Base-by-base conservation (phyloP, 1,284 basidiomycete genomes). In the Moesziomyces sp. region DNA sequence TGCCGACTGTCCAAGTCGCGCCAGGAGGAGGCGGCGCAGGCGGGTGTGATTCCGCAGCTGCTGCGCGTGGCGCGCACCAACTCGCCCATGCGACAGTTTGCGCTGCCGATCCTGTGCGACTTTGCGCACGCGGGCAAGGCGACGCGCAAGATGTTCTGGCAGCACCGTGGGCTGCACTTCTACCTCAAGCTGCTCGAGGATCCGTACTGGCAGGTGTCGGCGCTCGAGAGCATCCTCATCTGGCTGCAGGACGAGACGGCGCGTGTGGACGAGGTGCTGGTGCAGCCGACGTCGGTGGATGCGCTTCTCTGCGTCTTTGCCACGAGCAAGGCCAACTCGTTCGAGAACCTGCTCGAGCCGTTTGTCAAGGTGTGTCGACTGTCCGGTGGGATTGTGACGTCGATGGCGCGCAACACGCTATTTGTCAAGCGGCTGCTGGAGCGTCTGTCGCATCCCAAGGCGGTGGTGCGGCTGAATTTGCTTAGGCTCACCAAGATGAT, bases 191-290 rank as follows among this genome's bases (percentile, higher is more conserved):
- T 99, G 34, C 86, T 98, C 46, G 89, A 91, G 43, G 95, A 99
- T 81, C 92, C 93, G 0, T 97, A 97, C 86, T 99, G 97, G 90
- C 93, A 95, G 83, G 92, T 95, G 67, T 93, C 91, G 77, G 93
- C 95, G 13, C 85, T 98, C 57, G 96, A 99, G 83, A 90, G 94
- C 6, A 90, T 97, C 35, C 85, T 94, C 9, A 91, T 92, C 5
- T 98, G 96, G 96, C 86, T 98, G 64, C 92, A 94, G 86, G 96
- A 97, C 80, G 96, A 98, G 86, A 93, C 93, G 1, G 90, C 93
- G 3, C 89, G 93, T 52, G 92, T 99, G 5, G 96, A 98, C 83
- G 93, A 95, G 79, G 90, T 91, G 38, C 87, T 99, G 0, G 86
- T 92, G 46, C 91, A 92, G 79, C 85, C 88, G 1, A 85, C 87